Evolutionary conservation across 306 rosid species (phyloP), one percentile per base, ranked within the genome.

Genomic region (Lotus japonicus): DNA sequence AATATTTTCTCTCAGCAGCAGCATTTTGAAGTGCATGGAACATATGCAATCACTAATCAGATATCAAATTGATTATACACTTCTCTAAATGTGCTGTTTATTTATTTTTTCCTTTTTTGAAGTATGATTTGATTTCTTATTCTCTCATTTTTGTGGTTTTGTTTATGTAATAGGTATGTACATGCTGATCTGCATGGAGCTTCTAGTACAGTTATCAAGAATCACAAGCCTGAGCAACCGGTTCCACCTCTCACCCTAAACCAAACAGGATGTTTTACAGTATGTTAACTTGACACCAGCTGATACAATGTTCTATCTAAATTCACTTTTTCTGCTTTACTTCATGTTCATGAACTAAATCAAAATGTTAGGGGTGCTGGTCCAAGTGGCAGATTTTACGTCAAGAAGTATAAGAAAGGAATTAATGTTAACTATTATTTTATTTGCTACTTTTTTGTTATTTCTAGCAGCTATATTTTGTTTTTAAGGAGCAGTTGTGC

Each of bases 131-230:
- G 8, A 58, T 68, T 36, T 66, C 79, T 80, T 76, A 77, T 75
- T 84, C 33, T 66, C 77, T 72, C 70, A 70, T 73, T 38, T 80
- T 26, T 72, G 64, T 71, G 77, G 74, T 52, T 75, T 74, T 59
- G 50, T 66, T 84, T 66, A 8, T 79, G 41, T 54, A 52, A 77
- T 87, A 94, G 99, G 72, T 94, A 94, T 65, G 80, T 94, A 48
- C 99, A 94, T 78, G 99, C 97, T 4, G 99, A 94, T 11, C 81
- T 94, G 82, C 99, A 94, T 62, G 99, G 99, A 70, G 96, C 99
- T 74, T 94, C 99, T 46, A 86, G 96, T 72, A 90, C 96, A 3
- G 80, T 94, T 64, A 85, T 94, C 75, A 90, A 90, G 88, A 94
- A 94, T 81, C 97, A 88, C 71, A 86, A 83, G 77, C 99, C 96